A percentile compares a stretch with the other conserved stretches of the same genome.
phyloP scores from a whole-genome alignment of 176 grass and related monocot species.

The Canna indica region DNA sequence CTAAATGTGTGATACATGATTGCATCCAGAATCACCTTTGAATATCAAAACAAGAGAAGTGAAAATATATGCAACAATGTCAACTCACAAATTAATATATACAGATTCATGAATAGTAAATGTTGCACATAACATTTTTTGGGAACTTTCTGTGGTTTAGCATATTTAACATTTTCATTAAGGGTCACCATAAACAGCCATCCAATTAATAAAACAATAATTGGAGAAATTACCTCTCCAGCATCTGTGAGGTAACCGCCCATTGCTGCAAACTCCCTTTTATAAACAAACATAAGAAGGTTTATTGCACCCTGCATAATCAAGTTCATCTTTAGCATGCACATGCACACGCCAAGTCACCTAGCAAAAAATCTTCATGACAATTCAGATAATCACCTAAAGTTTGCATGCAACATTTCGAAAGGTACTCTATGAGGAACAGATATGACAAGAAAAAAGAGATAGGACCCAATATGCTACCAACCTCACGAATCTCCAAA shows the following conservation, averaged over 20 bases:
- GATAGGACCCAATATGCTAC: slow-evolving; percentile 15
- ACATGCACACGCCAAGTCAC: neutral
- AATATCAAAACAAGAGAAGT: too few relatives aligned
- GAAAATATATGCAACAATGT: too few relatives aligned
- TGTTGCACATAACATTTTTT: neutral
- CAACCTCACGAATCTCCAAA: slow-evolving; percentile 97
- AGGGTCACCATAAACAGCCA: neutral
- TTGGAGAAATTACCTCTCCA: slow-evolving; percentile 56
- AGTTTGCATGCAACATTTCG: neutral
- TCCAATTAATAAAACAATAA: slow-evolving; percentile 12
- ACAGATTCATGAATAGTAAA: neutral
- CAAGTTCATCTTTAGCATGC: slow-evolving; percentile 12
- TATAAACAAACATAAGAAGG: slow-evolving; percentile 91
- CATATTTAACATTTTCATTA: neutral
- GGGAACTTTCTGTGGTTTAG: neutral
- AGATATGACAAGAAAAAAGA: slow-evolving; percentile 4
- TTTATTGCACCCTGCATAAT: slow-evolving; percentile 80
- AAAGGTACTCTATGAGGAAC: slow-evolving; percentile 1
- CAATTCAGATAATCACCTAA: neutral
- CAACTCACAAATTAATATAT: neutral
- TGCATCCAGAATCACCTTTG: too few relatives aligned
- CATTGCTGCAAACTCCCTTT: slow-evolving; percentile 67
- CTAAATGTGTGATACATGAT: too few relatives aligned
- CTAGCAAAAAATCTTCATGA: slow-evolving; percentile 6
- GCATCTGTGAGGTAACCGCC: slow-evolving; percentile 90